phyloP scores from a whole-genome alignment of 805 yeast genomes.

The Starmera dryadoides region DNA sequence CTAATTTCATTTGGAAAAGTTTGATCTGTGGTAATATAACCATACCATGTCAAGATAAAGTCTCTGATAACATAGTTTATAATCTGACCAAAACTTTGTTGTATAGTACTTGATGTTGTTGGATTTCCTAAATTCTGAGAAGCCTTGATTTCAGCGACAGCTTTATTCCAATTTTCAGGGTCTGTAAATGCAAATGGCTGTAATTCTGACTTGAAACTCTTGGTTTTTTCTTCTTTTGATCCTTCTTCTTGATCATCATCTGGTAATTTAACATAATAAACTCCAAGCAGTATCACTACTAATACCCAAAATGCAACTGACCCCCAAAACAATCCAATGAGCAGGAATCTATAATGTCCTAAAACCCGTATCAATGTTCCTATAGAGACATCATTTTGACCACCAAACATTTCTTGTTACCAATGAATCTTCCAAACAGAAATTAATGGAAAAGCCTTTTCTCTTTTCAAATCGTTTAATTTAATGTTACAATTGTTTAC shows the following conservation, averaged over 20 bases:
- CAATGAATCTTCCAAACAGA: no score
- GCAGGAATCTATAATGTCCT: slow-evolving; percentile 1
- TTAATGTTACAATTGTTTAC: no score
- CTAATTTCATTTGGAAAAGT: slow-evolving; percentile 35
- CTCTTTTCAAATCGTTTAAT: no score
- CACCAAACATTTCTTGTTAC: slow-evolving; percentile 2
- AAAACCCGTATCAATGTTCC: slow-evolving; percentile 4
- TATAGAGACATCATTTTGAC: slow-evolving; percentile 1
- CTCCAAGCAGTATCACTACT: background rate
- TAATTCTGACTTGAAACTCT: slow-evolving; percentile 4
- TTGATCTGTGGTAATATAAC: slow-evolving; percentile 31
- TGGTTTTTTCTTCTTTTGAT: background rate
- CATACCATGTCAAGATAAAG: slow-evolving; percentile 53
- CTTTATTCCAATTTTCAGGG: slow-evolving; percentile 23
- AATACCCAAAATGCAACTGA: background rate
- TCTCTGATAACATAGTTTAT: slow-evolving; percentile 40
- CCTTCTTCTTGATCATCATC: background rate
- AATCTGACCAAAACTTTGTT: slow-evolving; percentile 37
- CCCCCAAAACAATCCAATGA: background rate
- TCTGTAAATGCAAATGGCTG: slow-evolving; percentile 21
- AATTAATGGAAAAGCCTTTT: no score
- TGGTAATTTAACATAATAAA: slow-evolving; percentile 4
- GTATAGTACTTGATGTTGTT: slow-evolving; percentile 10
- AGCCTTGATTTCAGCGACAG: slow-evolving; percentile 9
- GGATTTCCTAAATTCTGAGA: slow-evolving; percentile 6